Evolutionary conservation across 306 rosid species (phyloP), one percentile per base, ranked within the genome.

Genomic region (Medicago lupulina): DNA sequence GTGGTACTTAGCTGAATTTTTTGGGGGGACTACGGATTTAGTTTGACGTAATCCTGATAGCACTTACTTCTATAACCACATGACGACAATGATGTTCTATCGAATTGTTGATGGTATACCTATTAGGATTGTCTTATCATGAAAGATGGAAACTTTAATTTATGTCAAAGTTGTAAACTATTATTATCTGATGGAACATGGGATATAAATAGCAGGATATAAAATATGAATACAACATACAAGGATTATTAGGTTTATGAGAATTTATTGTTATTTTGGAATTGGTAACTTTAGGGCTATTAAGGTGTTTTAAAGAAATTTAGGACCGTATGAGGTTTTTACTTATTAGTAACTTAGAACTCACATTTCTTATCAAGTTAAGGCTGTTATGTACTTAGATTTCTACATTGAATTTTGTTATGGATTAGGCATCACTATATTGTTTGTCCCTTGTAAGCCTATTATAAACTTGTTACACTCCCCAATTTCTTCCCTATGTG

Each of bases 41-140:
- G 23, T 65, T 73, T 38, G 79, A 67, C 38, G 53, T 28, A 65
- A 72, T 41, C 59, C 67, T 54, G 39, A 31, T 16, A 31, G 66
- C 15, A 21, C 15, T 23, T 58, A 58, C 55, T 58, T 31, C 3
- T 38, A 60, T 28, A 5, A 64, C 31, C 70, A 17, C 49, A 47
- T n/a, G 47, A 50, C 47, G 5, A 39, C 57, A 25, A 11, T 54
- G 44, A 61, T 74, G 70, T 46, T 49, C 76, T 74, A 61, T 21
- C 25, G 10, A 74, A 36, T 44, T 23, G 18, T 25, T 59, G 16
- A 8, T 18, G 53, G 23, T 4, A 69, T 34, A 63, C 23, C 23
- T 39, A 40, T 28, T 28, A 34, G 38, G 7, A 34, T 34, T 6
- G 38, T 34, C 38, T 4, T 34, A 34, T 34, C 38, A 34, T 34